These are phyloP conservation scores for Hypoxylon sp. DNA, from an alignment of 2,329 filamentous ascomycete genomes.

Conservation along the genomic window DNA sequence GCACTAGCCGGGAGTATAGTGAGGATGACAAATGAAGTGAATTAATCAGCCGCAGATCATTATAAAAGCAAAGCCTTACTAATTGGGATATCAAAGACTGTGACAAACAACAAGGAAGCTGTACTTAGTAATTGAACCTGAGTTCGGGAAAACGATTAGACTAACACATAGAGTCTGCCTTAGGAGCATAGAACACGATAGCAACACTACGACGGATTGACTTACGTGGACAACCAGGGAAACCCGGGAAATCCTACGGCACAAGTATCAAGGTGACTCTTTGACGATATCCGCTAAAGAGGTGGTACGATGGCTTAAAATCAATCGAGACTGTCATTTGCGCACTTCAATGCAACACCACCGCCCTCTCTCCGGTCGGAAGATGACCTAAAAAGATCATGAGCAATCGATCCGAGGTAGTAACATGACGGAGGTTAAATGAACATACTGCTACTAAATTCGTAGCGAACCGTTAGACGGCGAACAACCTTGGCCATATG, in stretches of 20 bases:
- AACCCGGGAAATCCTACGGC: not conserved
- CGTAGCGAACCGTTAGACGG: slow-evolving; percentile 1
- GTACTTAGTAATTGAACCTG: slow-evolving; percentile 3
- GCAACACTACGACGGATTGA: slow-evolving; percentile 3
- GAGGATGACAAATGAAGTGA: slow-evolving; percentile 32
- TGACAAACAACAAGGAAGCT: slow-evolving; percentile 1
- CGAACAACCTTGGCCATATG: not conserved
- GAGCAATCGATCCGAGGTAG: slow-evolving; percentile 15
- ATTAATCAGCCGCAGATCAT: slow-evolving; percentile 29
- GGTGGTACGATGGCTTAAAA: slow-evolving; percentile 1
- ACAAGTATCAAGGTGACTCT: slow-evolving; percentile 6
- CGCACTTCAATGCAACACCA: slow-evolving; percentile 1
- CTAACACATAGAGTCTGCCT: not conserved
- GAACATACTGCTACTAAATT: slow-evolving; percentile 28
- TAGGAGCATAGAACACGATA: slow-evolving; percentile 2
- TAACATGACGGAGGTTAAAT: slow-evolving; percentile 5
- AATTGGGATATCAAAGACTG: slow-evolving; percentile 2
- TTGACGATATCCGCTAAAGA: not conserved
- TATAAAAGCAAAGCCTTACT: too few relatives aligned
- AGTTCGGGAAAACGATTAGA: slow-evolving; percentile 5
- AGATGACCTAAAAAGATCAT: slow-evolving; percentile 24
- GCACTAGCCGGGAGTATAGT: not conserved
- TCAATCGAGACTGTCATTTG: slow-evolving; percentile 12
- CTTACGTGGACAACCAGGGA: not conserved
- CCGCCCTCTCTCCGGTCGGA: not conserved